Conservation (phyloP, 768 basidiomycete species). For the Hydnum rufescens region DNA sequence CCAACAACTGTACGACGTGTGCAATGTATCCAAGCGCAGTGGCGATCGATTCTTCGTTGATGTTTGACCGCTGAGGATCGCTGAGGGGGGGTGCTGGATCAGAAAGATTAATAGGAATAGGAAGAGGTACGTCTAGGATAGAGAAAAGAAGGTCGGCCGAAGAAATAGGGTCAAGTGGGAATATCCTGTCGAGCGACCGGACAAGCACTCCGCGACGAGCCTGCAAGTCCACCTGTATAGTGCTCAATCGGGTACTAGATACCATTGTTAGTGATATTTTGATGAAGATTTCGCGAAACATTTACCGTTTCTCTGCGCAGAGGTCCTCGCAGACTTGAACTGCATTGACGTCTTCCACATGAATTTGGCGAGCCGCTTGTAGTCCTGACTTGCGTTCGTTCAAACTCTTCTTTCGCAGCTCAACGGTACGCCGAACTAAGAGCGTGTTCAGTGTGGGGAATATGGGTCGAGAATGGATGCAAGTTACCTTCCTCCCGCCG, state of each 20-base stretch:
- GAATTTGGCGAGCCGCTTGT: no score
- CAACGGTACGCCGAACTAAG: no score
- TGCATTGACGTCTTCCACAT: no score
- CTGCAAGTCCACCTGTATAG: conserved; percentile 22
- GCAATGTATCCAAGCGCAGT: conserved; percentile 83
- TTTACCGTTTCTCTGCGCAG: no score
- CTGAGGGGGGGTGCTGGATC: conserved; percentile 73
- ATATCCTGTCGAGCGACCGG: conserved; percentile 53
- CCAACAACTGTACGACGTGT: conserved; percentile 65
- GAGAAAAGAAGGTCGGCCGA: conserved; percentile 76
- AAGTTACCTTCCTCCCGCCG: no score
- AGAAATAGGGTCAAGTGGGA: conserved; percentile 74
- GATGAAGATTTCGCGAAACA: no score
- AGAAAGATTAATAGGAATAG: conserved; percentile 52
- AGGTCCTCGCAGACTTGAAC: no score
- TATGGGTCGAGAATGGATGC: no score
- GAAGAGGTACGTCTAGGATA: conserved; percentile 73
- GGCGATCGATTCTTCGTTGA: conserved; percentile 73
- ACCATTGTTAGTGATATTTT: no score
- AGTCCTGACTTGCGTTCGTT: conserved; percentile 22
- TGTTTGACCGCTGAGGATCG: conserved; percentile 39
- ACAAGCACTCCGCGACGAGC: conserved; percentile 25
- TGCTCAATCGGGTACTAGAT: no score
- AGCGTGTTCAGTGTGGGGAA: no score
- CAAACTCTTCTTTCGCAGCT: conserved; percentile 7